These are phyloP conservation scores for Starmerella gropengiesseri DNA, from an alignment of 805 yeast genomes.

Conservation along the genomic window DNA sequence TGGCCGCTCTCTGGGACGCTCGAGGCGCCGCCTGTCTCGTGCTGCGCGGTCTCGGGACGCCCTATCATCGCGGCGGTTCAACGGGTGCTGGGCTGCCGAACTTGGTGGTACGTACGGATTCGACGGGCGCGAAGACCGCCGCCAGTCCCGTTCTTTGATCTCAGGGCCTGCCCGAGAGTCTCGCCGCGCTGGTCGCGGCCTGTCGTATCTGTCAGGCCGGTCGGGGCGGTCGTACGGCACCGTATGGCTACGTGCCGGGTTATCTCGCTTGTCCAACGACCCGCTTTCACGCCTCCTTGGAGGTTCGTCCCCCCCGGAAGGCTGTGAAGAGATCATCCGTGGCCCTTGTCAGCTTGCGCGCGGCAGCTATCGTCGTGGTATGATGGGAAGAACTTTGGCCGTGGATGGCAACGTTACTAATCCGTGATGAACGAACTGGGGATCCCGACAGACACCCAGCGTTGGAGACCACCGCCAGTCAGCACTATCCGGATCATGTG, in stretches of 20 bases:
- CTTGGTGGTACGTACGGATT: neutral
- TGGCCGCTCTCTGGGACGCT: constrained; percentile 1
- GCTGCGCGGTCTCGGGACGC: constrained; percentile 9
- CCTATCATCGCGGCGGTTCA: constrained; percentile 17
- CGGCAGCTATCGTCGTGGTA: neutral
- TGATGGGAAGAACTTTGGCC: constrained; percentile 5
- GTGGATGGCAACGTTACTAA: constrained; percentile 2
- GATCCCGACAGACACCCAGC: no score
- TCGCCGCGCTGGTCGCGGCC: constrained; percentile 3
- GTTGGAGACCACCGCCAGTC: no score
- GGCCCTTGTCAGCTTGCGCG: neutral
- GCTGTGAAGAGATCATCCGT: constrained; percentile 13
- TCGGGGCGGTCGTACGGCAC: constrained; percentile 1
- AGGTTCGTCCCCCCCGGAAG: constrained; percentile 11
- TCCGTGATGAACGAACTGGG: no score
- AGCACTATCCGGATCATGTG: no score
- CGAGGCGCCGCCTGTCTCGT: constrained; percentile 10
- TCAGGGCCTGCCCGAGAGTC: constrained; percentile 4
- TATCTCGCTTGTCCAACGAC: constrained; percentile 1
- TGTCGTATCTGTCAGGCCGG: neutral
- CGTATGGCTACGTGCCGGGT: constrained; percentile 4
- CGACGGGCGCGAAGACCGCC: constrained; percentile 9
- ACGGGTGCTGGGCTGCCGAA: neutral
- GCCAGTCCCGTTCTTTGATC: constrained; percentile 5
- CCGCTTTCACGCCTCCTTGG: constrained; percentile 3